These are phyloP conservation scores for Strigomonas oncopelti DNA, from an alignment of 208 protist genomes.

Conservation along the genomic window DNA sequence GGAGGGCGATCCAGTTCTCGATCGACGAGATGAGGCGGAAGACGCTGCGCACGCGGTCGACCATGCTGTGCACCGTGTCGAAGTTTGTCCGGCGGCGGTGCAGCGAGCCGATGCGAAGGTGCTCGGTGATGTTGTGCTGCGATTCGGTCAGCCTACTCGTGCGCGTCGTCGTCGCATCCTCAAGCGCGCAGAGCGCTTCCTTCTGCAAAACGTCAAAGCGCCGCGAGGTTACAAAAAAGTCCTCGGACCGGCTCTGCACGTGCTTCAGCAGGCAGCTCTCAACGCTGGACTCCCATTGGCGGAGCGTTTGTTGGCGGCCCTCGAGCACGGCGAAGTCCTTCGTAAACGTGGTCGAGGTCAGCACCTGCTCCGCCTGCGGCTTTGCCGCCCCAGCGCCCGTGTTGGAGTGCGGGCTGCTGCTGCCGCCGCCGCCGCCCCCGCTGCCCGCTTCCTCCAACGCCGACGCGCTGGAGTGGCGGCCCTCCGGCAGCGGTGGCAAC, in stretches of 20 bases:
- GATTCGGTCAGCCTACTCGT: slow-evolving; percentile 34
- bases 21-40: slow-evolving; percentile 38
- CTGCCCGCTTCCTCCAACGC: no score
- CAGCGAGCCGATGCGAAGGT: slow-evolving; percentile 57
- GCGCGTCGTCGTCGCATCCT: slow-evolving; percentile 33
- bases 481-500: slow-evolving; percentile 14
- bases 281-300: slow-evolving; percentile 65
- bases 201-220: slow-evolving; percentile 53
- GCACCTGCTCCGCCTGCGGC: background rate
- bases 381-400: background rate
- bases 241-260: slow-evolving; percentile 76
- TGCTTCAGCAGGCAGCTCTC: slow-evolving; percentile 77
- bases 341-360: slow-evolving; percentile 44
- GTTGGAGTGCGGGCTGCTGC: background rate
- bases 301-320: slow-evolving; percentile 56
- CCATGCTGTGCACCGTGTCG: slow-evolving; percentile 26
- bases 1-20: slow-evolving; percentile 82
- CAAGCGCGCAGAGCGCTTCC: slow-evolving; percentile 53
- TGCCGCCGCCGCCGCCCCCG: background rate
- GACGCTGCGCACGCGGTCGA: slow-evolving; percentile 26
- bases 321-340: slow-evolving; percentile 75
- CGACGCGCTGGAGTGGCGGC: no score
- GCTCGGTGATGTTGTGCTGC: slow-evolving; percentile 45
- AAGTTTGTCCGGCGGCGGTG: slow-evolving; percentile 70
- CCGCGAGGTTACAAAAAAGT: slow-evolving; percentile 76